Conservation (phyloP, 2,329 filamentous ascomycete species). For the Sporothrix inflata region DNA sequence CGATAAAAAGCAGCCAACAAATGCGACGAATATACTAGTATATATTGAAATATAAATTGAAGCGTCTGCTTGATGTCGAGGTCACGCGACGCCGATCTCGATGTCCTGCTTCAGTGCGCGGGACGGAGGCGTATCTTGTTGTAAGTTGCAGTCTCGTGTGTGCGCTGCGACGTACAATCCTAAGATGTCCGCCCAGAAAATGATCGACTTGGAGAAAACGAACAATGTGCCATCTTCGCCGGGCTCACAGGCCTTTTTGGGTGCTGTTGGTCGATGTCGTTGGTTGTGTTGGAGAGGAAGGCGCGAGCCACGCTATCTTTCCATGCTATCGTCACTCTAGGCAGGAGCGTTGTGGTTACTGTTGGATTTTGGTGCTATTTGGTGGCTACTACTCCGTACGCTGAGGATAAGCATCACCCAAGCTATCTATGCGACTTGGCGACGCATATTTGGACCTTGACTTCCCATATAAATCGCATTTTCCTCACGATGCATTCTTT, state of each 20-base stretch:
- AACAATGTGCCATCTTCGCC: background rate
- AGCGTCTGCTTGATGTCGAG: background rate
- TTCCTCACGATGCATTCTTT: background rate
- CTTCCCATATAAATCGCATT: background rate
- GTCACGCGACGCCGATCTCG: background rate
- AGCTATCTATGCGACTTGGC: slow-evolving; percentile 19
- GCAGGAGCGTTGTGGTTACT: background rate
- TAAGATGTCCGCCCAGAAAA: background rate
- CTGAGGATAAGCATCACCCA: background rate
- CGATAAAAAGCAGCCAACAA: background rate
- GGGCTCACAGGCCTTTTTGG: background rate
- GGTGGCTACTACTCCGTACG: background rate
- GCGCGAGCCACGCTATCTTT: slow-evolving; percentile 18
- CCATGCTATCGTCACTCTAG: slow-evolving; percentile 17
- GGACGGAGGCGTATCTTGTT: background rate
- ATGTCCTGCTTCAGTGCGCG: background rate
- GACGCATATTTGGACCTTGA: background rate
- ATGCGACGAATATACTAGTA: background rate
- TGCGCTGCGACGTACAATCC: background rate
- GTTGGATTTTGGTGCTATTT: background rate
- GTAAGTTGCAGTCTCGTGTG: background rate
- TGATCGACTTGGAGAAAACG: background rate
- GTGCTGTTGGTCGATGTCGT: background rate
- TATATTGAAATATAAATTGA: background rate
- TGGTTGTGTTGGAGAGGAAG: background rate